Evolutionary conservation across 176 grass and related monocot genomes (phyloP), one percentile per base, ranked within the genome.

Genomic region (Hordeum marinum): DNA sequence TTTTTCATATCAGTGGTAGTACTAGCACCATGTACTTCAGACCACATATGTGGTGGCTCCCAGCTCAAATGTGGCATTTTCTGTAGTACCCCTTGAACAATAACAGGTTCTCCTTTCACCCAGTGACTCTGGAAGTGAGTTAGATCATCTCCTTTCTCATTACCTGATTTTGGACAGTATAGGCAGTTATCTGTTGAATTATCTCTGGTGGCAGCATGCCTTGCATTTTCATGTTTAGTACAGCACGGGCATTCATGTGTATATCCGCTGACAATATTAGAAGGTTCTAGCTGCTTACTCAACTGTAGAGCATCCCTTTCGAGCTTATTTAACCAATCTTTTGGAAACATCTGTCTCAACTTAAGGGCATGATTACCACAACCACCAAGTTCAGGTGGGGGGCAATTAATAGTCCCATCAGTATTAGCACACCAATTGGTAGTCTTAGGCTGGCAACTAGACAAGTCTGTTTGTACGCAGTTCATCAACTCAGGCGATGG

Each of bases 51-150:
- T 57, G 25, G 8, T 75, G 94, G 94, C 34, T 83, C 50, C 94
- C 91, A 97, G 36, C 41, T 91, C 85, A 97, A 77, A 54, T 25
- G 17, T 26, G 87, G 55, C 79, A 87, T 91, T 88, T 88, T 83
- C 8, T 84, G 50, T 8, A 90, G 80, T 41, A 92, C 87, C 9
- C 76, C 87, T 86, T 79, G 80, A 14, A 94, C 91, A 86, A 97
- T 89, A 76, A 97, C 89, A 59, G 94, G 91, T 42, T 97, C 94
- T 63, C 94, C 94, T 63, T 92, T 94, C 32, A 89, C 61, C 94
- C 94, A 97, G 65, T 97, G 94, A 78, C 46, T 89, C 63, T 91
- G 94, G 76, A 97, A 97, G 75, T 97, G 94, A 20, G 77, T 58
- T 31, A 94, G 32, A 69, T 86, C 94, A 65, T 90, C 87, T 40